Conservation (phyloP, 352 stramenopile genomes). For the Pythium brassicae region DNA sequence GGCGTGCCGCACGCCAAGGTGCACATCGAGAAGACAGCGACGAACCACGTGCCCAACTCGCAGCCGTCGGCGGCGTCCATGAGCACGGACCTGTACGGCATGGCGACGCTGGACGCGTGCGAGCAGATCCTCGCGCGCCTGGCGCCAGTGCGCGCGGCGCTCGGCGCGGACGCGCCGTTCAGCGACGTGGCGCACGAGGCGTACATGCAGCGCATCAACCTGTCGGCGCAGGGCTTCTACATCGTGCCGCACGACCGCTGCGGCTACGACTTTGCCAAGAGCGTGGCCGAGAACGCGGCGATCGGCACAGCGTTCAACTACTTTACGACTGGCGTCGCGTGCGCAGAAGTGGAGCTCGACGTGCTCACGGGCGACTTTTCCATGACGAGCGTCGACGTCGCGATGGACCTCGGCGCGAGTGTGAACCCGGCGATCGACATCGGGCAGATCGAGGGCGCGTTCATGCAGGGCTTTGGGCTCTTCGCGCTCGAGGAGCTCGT, state of each 20-base stretch:
- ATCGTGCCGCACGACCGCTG: constrained; percentile 88
- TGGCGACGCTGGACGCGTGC: constrained; percentile 95
- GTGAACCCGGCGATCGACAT: constrained; percentile 98
- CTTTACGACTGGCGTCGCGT: constrained; percentile 94
- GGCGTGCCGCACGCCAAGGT: constrained; percentile 89
- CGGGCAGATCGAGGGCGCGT: constrained; percentile 97
- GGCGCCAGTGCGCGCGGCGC: constrained; percentile 72
- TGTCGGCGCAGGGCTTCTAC: constrained; percentile 96
- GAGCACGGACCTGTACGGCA: constrained; percentile 96
- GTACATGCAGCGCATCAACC: constrained; percentile 91
- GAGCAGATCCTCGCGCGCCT: constrained; percentile 93
- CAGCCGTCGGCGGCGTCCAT: constrained; percentile 93
- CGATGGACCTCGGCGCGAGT: constrained; percentile 92
- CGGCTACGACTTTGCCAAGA: constrained; percentile 91
- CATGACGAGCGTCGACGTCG: constrained; percentile 76
- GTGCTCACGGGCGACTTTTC: constrained; percentile 93
- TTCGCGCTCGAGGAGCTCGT: constrained; percentile 94
- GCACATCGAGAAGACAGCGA: constrained; percentile 93
- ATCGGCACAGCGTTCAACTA: constrained; percentile 93
- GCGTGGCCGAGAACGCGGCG: constrained; percentile 86
- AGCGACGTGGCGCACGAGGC: constrained; percentile 81
- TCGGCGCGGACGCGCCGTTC: constrained; percentile 75
- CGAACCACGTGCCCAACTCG: constrained; percentile 94
- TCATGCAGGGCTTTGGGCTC: constrained; percentile 95
- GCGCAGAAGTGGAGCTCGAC: constrained; percentile 94